Conservation (phyloP, 495 filamentous ascomycete species). For the Hyphodiscus hymeniophilus region DNA sequence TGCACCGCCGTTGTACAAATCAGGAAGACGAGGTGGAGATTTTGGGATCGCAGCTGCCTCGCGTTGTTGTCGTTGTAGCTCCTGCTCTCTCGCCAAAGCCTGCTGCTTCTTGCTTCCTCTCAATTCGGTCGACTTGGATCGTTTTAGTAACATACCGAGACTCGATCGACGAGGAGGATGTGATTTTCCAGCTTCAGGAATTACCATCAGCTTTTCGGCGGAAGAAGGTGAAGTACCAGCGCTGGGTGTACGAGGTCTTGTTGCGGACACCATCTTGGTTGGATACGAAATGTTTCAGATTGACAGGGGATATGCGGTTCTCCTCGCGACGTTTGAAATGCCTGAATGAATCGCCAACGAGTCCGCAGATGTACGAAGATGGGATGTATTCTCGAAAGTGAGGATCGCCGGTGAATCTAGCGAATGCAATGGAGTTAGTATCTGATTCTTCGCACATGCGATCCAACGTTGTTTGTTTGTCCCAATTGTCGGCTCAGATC, state of each 20-base stretch:
- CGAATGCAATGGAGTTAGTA: too few species aligned
- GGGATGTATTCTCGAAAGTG: background rate
- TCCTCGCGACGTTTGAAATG: slow-evolving; percentile 15
- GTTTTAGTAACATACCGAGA: slow-evolving; percentile 63
- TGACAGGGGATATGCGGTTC: slow-evolving; percentile 12
- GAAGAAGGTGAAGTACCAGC: slow-evolving; percentile 13
- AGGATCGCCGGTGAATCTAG: background rate
- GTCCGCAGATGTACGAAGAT: background rate
- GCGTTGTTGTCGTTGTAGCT: slow-evolving; percentile 57
- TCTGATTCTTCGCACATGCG: too few species aligned
- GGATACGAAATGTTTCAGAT: slow-evolving; percentile 19
- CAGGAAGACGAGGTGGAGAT: slow-evolving; percentile 72
- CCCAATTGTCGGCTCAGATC: too few species aligned
- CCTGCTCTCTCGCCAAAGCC: slow-evolving; percentile 48
- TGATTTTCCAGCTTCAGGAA: slow-evolving; percentile 16
- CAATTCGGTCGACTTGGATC: slow-evolving; percentile 74
- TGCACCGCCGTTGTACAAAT: slow-evolving; percentile 52
- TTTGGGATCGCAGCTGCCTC: slow-evolving; percentile 53
- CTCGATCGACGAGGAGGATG: slow-evolving; percentile 38
- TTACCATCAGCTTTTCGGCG: slow-evolving; percentile 15
- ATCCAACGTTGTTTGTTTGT: too few species aligned
- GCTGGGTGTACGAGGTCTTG: slow-evolving; percentile 19
- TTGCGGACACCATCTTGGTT: slow-evolving; percentile 23
- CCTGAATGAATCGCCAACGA: slow-evolving; percentile 1
- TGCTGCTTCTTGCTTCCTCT: slow-evolving; percentile 57